Conservation (phyloP, 768 basidiomycete genomes). For the Holtermannia corniformis region DNA sequence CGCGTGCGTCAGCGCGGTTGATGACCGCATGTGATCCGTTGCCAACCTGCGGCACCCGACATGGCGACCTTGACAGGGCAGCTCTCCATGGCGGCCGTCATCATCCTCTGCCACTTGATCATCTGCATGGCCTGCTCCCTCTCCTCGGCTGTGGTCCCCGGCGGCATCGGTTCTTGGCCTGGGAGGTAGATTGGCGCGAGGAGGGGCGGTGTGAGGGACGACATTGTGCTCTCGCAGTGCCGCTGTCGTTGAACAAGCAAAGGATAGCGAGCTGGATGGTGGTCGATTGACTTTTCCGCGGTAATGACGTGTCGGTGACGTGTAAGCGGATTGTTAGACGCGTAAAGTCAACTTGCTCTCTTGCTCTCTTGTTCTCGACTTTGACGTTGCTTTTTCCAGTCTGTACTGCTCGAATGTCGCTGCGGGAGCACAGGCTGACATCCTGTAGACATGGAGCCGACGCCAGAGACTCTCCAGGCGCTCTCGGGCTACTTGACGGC, state of each 20-base stretch:
- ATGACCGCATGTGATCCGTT: neutral
- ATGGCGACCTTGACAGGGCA: constrained; percentile 74
- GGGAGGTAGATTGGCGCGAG: constrained; percentile 66
- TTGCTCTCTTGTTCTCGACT: too few species aligned
- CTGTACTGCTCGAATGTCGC: too few species aligned
- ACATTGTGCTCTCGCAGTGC: neutral
- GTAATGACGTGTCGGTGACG: too few species aligned
- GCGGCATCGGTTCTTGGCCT: constrained; percentile 70
- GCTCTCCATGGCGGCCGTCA: constrained; percentile 66
- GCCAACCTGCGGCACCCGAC: constrained; percentile 72
- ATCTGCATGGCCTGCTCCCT: constrained; percentile 55
- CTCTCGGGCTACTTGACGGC: constrained; percentile 46
- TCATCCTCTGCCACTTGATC: constrained; percentile 68
- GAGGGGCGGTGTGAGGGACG: constrained; percentile 23
- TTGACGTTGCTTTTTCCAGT: too few species aligned
- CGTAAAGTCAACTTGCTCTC: too few species aligned
- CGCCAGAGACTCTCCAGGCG: constrained; percentile 21
- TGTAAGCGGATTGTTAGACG: too few species aligned
- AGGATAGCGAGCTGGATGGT: too few species aligned
- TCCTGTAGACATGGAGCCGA: constrained; percentile 27
- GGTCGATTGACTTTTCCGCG: too few species aligned
- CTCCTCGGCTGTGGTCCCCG: constrained; percentile 74
- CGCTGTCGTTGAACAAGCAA: too few species aligned
- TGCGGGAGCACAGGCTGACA: too few species aligned
- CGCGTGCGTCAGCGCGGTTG: too few species aligned